phyloP scores from a whole-genome alignment of 2,329 filamentous ascomycete species.

The Magnaporthales sp. region DNA sequence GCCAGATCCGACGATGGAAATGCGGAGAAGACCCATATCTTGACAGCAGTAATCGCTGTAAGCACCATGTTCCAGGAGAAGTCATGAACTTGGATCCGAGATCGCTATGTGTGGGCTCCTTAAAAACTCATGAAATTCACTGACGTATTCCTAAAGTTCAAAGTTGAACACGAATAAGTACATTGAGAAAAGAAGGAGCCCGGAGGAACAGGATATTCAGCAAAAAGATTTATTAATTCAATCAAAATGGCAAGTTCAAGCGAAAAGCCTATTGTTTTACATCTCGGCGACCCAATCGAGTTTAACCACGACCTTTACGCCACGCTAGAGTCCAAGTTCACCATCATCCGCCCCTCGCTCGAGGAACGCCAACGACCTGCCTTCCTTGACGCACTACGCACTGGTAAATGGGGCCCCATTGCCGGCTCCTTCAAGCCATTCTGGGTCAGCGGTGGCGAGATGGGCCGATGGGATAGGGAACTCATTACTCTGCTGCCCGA shows the following conservation, averaged over 20 bases:
- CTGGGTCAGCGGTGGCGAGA: constrained; percentile 15
- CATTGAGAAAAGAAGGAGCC: neutral
- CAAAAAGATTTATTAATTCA: neutral
- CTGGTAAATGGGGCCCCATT: constrained; percentile 32
- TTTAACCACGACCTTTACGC: constrained; percentile 21
- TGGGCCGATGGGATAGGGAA: constrained; percentile 15
- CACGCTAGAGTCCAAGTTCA: constrained; percentile 19
- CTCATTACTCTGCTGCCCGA: constrained; percentile 29
- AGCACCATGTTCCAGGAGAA: neutral
- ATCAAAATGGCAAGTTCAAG: neutral
- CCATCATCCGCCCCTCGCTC: constrained; percentile 23
- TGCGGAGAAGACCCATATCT: neutral
- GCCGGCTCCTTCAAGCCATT: constrained; percentile 12
- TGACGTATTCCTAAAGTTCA: neutral
- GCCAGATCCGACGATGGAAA: neutral
- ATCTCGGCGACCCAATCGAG: constrained; percentile 22
- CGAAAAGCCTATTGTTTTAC: constrained; percentile 18
- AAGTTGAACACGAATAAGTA: too few species aligned
- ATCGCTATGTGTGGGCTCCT: neutral
- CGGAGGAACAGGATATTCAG: neutral
- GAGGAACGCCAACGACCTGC: constrained; percentile 27
- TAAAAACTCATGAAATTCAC: neutral
- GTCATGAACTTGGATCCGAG: neutral
- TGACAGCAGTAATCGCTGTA: neutral
- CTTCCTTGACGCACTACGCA: constrained; percentile 26